Evolutionary conservation across 1,284 basidiomycete genomes (phyloP).

Genomic region (Wallemia hederae): DNA sequence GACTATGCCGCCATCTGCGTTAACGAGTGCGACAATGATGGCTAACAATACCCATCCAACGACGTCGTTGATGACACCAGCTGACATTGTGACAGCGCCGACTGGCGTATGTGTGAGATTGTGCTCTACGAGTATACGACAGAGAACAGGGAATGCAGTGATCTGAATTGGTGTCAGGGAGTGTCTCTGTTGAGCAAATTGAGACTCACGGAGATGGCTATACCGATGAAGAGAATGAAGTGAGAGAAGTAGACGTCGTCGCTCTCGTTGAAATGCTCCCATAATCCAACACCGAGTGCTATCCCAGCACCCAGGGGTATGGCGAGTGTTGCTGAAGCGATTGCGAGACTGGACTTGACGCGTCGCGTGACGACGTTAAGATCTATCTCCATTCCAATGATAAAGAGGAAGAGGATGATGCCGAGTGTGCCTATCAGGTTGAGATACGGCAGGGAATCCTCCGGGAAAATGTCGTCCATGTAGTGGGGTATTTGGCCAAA

Average conservation of each 20-base stretch:
- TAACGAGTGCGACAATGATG: constrained; percentile 65
- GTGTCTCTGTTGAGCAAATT: neutral
- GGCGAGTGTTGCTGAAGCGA: constrained; percentile 17
- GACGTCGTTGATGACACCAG: constrained; percentile 71
- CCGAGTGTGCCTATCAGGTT: constrained; percentile 77
- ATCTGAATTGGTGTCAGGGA: constrained; percentile 37
- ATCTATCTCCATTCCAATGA: constrained; percentile 79
- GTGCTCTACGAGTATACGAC: constrained; percentile 20
- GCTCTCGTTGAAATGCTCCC: neutral
- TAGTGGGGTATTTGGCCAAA: constrained; percentile 55
- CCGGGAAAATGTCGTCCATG: constrained; percentile 50
- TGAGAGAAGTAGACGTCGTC: constrained; percentile 33
- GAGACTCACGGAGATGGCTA: constrained; percentile 14
- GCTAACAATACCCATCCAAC: constrained; percentile 37
- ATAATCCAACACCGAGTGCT: neutral
- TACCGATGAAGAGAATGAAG: constrained; percentile 80
- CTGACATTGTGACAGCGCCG: constrained; percentile 70
- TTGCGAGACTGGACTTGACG: constrained; percentile 28
- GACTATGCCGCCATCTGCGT: constrained; percentile 36
- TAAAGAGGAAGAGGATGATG: constrained; percentile 66
- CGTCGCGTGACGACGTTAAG: constrained; percentile 44
- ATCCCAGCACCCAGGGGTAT: neutral
- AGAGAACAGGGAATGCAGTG: constrained; percentile 44
- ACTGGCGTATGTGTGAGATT: constrained; percentile 68
- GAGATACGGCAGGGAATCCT: constrained; percentile 39